Percentiles rank a stretch among this genome's conserved stretches.
phyloP scores from a whole-genome alignment of 2,329 filamentous ascomycete species.

The Aspergillus sp. region DNA sequence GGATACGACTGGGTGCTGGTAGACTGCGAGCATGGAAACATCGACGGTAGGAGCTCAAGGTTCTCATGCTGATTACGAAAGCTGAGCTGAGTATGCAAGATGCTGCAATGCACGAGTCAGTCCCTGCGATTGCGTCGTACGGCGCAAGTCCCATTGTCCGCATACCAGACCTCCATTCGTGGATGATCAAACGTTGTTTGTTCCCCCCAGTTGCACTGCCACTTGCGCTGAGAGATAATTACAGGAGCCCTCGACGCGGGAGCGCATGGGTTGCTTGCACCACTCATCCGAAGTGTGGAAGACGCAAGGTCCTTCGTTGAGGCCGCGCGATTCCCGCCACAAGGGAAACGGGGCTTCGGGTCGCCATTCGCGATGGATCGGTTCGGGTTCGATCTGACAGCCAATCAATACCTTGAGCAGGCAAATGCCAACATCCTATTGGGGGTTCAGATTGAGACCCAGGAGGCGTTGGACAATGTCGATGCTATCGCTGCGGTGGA shows the following conservation, averaged over 20 bases:
- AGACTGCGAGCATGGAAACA: conserved; percentile 24
- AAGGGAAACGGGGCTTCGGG: background rate
- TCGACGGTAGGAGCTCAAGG: conserved; percentile 7
- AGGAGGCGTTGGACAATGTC: conserved; percentile 31
- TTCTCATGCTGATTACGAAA: background rate
- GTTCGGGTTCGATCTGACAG: background rate
- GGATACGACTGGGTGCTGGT: conserved; percentile 16
- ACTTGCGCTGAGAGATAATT: too few relatives aligned
- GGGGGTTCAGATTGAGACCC: conserved; percentile 34
- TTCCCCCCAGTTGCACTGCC: too few relatives aligned
- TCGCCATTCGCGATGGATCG: background rate
- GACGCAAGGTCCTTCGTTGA: conserved; percentile 11
- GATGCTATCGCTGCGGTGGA: conserved; percentile 50
- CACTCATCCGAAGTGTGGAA: conserved; percentile 32
- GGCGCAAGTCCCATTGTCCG: conserved; percentile 24
- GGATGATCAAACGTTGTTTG: conserved; percentile 21
- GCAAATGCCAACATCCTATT: conserved; percentile 42
- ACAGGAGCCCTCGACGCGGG: conserved; percentile 24
- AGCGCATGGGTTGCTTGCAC: conserved; percentile 27
- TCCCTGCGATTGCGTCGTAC: conserved; percentile 32
- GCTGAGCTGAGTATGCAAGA: background rate
- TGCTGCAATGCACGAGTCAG: conserved; percentile 18
- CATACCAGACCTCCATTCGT: conserved; percentile 15
- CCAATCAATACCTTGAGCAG: conserved; percentile 48
- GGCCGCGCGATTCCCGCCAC: conserved; percentile 15